These are phyloP conservation scores for Murraya paniculata DNA, from an alignment of 345 rosid genomes.

Conservation along the genomic window DNA sequence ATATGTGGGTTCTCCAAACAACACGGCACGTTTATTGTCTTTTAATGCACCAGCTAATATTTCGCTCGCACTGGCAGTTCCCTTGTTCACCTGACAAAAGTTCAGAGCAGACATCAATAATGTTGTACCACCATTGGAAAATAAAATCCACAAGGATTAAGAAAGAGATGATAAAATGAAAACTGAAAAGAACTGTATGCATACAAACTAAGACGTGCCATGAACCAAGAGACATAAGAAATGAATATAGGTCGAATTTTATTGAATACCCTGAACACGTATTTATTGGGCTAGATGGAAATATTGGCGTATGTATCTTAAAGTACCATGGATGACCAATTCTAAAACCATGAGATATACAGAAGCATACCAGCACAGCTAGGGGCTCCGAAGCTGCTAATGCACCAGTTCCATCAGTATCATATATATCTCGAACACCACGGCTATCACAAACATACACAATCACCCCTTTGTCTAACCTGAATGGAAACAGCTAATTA, in stretches of 20 bases:
- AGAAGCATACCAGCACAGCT: conserved; percentile 63
- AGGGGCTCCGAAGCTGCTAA: conserved; percentile 79
- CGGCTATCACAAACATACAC: conserved; percentile 85
- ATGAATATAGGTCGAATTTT: not conserved
- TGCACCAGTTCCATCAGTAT: conserved; percentile 81
- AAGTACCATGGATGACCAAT: not conserved
- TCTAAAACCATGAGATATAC: not conserved
- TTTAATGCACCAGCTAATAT: conserved; percentile 92
- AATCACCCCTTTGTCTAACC: conserved; percentile 96
- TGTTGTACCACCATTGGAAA: not conserved
- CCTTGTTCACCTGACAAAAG: conserved; percentile 80
- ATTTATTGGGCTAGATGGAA: not conserved
- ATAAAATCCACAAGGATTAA: not conserved
- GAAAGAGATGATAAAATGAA: not conserved
- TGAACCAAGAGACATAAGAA: not conserved
- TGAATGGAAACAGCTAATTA: conserved; percentile 28
- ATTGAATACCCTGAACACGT: not conserved
- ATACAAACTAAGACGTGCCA: not conserved
- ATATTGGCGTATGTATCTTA: not conserved
- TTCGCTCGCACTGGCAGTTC: conserved; percentile 98
- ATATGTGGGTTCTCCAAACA: conserved; percentile 85
- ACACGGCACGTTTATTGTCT: conserved; percentile 83
- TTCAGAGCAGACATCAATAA: conserved; percentile 8
- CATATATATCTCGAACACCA: conserved; percentile 89
- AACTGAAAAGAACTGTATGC: not conserved